phyloP scores from a whole-genome alignment of 2,329 filamentous ascomycete species.

The Neonectria coccinea region DNA sequence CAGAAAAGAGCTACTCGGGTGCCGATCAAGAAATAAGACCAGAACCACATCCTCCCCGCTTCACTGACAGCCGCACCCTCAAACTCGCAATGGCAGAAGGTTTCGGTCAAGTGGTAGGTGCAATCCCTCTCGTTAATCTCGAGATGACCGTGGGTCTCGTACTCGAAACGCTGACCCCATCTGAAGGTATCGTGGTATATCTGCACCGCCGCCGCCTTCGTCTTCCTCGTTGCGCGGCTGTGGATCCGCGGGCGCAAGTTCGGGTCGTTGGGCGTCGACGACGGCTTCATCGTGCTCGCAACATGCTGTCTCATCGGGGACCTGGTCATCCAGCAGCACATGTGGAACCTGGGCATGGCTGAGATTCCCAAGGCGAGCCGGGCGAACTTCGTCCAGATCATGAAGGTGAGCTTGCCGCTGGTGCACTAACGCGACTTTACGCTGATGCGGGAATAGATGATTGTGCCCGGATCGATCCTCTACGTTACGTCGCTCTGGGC shows the following conservation, averaged over 20 bases:
- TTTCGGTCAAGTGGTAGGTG: slow-evolving; percentile 41
- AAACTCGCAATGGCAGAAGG: slow-evolving; percentile 41
- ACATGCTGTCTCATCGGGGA: slow-evolving; percentile 40
- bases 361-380: slow-evolving; percentile 37
- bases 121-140: background rate
- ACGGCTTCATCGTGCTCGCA: slow-evolving; percentile 35
- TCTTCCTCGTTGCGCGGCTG: slow-evolving; percentile 35
- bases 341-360: slow-evolving; percentile 46
- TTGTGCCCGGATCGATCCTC: slow-evolving; percentile 54
- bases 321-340: slow-evolving; percentile 39
- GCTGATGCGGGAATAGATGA: slow-evolving; percentile 47
- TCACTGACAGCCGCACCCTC: slow-evolving; percentile 19
- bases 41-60: slow-evolving; percentile 9
- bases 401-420: slow-evolving; percentile 31
- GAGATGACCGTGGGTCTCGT: background rate
- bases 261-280: slow-evolving; percentile 32
- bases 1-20: slow-evolving; percentile 15
- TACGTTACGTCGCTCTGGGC: slow-evolving; percentile 56
- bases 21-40: slow-evolving; percentile 35
- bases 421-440: background rate
- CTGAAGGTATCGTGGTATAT: slow-evolving; percentile 42
- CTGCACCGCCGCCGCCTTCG: slow-evolving; percentile 33
- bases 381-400: slow-evolving; percentile 43
- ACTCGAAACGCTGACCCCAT: background rate
- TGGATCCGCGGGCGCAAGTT: slow-evolving; percentile 39